Evolutionary conservation across 352 stramenopile species (phyloP).

Genomic region (Globisporangium lucens): DNA sequence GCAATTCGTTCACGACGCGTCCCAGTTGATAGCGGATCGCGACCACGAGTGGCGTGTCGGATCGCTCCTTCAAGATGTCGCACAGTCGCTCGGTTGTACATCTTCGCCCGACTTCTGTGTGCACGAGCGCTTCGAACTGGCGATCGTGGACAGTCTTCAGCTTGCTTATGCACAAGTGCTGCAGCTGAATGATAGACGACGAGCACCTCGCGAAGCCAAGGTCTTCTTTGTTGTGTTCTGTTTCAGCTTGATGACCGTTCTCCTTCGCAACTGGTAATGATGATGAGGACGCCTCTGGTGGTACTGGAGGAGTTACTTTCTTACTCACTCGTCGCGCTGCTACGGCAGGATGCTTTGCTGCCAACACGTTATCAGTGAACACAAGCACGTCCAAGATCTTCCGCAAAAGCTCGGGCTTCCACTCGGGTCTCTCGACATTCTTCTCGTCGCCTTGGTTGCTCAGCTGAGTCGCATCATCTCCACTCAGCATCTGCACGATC

Average conservation of each 20-base stretch:
- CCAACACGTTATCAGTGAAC: slow-evolving; percentile 56
- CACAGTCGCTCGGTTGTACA: slow-evolving; percentile 71
- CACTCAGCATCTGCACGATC: slow-evolving; percentile 31
- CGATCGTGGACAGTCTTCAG: slow-evolving; percentile 46
- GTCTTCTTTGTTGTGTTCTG: slow-evolving; percentile 6
- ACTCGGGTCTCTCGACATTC: neutral
- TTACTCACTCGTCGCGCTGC: slow-evolving; percentile 15
- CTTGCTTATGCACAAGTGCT: slow-evolving; percentile 52
- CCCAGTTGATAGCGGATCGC: slow-evolving; percentile 79
- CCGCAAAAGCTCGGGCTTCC: slow-evolving; percentile 18
- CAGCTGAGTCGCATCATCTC: neutral
- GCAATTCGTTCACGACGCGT: slow-evolving; percentile 75
- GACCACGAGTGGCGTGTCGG: slow-evolving; percentile 58
- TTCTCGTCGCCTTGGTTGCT: neutral
- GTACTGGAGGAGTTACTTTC: slow-evolving; percentile 3
- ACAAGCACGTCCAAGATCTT: slow-evolving; percentile 47
- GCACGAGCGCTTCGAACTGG: slow-evolving; percentile 53
- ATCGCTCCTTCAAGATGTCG: slow-evolving; percentile 57
- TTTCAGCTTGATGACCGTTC: neutral
- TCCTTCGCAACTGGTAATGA: neutral
- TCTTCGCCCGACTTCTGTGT: slow-evolving; percentile 54
- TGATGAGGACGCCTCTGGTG: slow-evolving; percentile 3
- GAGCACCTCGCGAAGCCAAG: slow-evolving; percentile 14
- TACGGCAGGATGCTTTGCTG: slow-evolving; percentile 31
- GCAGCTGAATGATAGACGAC: slow-evolving; percentile 31